phyloP scores from a whole-genome alignment of 345 rosid genomes.

The Gossypium bickii region DNA sequence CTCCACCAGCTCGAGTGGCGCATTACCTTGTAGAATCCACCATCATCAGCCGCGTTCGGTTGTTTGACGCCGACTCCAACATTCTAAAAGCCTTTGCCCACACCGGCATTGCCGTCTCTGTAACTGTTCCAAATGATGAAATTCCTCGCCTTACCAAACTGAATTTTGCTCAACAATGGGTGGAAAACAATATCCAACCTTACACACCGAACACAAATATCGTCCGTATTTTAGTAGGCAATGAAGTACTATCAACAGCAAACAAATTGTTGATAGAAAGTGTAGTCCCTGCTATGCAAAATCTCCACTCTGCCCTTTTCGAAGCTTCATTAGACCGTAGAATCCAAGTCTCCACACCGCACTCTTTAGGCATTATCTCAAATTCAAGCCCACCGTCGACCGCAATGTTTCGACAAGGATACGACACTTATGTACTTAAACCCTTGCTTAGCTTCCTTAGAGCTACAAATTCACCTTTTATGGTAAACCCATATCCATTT shows the following conservation, averaged over 20 bases:
- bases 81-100: conserved; percentile 61
- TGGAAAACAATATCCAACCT: conserved; percentile 47
- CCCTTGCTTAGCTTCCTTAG: conserved; percentile 76
- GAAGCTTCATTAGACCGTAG: conserved; percentile 46
- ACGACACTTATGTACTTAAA: conserved; percentile 52
- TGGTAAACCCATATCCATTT: conserved; percentile 84
- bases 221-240: conserved; percentile 74
- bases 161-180: conserved; percentile 56
- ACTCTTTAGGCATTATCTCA: conserved; percentile 68
- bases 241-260: conserved; percentile 64
- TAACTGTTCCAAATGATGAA: conserved; percentile 65
- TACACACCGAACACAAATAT: conserved; percentile 60
- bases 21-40: conserved; percentile 65
- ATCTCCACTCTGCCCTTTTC: conserved; percentile 66
- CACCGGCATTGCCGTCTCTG: conserved; percentile 54
- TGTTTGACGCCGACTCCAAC: conserved; percentile 55
- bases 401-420: conserved; percentile 62
- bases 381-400: conserved; percentile 67
- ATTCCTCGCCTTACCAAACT: conserved; percentile 59
- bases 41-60: conserved; percentile 57
- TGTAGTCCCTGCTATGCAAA: conserved; percentile 70
- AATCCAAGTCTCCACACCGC: conserved; percentile 79
- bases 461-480: conserved; percentile 57
- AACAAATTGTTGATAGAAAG: conserved; percentile 35
- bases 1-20: conserved; percentile 69